Base-by-base conservation (phyloP, 139 green algal species). In the Desmodesmus armatus region DNA sequence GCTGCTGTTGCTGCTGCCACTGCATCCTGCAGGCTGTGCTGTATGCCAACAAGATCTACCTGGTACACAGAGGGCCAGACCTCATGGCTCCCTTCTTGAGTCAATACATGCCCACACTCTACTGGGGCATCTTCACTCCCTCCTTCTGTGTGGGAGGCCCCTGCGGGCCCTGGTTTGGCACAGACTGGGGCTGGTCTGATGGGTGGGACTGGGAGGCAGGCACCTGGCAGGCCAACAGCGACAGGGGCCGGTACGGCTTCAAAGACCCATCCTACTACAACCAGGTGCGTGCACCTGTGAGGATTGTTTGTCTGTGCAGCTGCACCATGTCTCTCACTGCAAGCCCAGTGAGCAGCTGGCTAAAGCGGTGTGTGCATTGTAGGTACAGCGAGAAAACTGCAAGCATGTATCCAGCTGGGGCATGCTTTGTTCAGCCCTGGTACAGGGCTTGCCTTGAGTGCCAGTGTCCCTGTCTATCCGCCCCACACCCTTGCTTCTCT, bases 191-290 rank as follows among this genome's bases (percentile, higher is more conserved):
- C 3, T 84, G 78, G 78, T 41, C 29, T 53, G 78, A 84, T n/a
- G 78, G 78, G 4, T 84, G 78, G 78, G 78, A 84, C 23, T 84
- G 78, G 77, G 3, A 11, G 25, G 41, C 63, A n/a, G 78, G 78
- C 15, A 76, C 62, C 2, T 84, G 78, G 78, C 62, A 19, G 9
- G 58, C 78, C 33, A 41, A 53, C 41, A 84, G 78, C 49, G 55
- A 62, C 6, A 55, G 78, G 11, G 62, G 25, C 27, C n/a, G 31
- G 17, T 66, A 62, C 31, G 19, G n/a, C 25, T 84, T 77, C 63
- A 66, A 62, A 65, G 78, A 84, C 35, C 78, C 78, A 11, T 39
- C 41, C 15, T 84, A 47, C 62, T 84, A 84, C 78, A 84, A 77
- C 43, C 78, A 84, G n/a, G 78, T 84, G n/a, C n/a, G n/a, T n/a